These are phyloP conservation scores for Hypoxylon sp. DNA, from an alignment of 2,329 filamentous ascomycete species.

Conservation along the genomic window DNA sequence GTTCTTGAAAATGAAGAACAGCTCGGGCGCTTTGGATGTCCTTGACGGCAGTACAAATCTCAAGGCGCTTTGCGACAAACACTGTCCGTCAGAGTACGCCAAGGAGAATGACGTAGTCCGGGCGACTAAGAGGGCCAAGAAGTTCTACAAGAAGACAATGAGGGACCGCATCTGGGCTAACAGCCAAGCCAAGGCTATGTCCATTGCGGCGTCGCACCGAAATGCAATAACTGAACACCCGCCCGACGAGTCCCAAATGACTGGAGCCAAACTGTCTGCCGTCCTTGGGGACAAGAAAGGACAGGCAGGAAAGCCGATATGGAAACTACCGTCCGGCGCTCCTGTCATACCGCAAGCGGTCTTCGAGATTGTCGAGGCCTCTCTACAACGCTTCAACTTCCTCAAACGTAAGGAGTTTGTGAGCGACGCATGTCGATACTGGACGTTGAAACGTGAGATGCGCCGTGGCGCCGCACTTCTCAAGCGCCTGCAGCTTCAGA, in stretches of 20 bases:
- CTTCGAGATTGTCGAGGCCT: conserved; percentile 85
- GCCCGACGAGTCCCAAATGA: conserved; percentile 84
- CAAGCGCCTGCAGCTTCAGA: conserved; percentile 92
- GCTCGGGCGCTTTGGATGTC: conserved; percentile 80
- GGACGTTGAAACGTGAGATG: conserved; percentile 96
- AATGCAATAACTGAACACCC: conserved; percentile 75
- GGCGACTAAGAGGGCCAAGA: conserved; percentile 85
- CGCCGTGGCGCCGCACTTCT: conserved; percentile 90
- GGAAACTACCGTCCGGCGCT: conserved; percentile 94
- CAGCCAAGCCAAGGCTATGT: conserved; percentile 84
- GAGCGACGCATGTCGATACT: conserved; percentile 94
- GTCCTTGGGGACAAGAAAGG: conserved; percentile 82
- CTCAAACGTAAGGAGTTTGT: conserved; percentile 93
- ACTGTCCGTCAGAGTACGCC: conserved; percentile 90
- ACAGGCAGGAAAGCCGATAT: conserved; percentile 75
- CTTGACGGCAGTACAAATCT: conserved; percentile 84
- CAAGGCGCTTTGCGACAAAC: conserved; percentile 96
- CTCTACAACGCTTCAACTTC: conserved; percentile 82
- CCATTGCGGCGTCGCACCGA: conserved; percentile 79
- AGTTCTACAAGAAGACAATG: conserved; percentile 92
- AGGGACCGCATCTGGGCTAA: conserved; percentile 91
- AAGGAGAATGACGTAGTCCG: conserved; percentile 85
- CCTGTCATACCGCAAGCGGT: conserved; percentile 93
- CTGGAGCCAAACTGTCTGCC: conserved; percentile 83
- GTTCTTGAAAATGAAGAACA: conserved; percentile 97